Evolutionary conservation across 352 stramenopile genomes (phyloP), one percentile per base, ranked within the genome.

Genomic region (Elongisporangium anandrum): DNA sequence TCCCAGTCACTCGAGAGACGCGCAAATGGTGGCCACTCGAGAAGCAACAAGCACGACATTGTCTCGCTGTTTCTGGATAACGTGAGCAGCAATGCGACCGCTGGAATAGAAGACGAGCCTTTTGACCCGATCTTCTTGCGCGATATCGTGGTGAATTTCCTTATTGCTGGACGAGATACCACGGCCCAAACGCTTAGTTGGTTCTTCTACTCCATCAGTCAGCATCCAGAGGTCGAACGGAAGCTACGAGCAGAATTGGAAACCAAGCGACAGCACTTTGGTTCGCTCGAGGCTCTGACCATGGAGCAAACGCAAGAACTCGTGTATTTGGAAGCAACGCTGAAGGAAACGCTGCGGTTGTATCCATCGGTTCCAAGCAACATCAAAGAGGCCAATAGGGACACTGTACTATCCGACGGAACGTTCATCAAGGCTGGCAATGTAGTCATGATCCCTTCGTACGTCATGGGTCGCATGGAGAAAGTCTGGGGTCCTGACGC

Each of bases 111-210:
- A 50, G 87, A 81, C 10, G 3, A 75, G 38, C 6, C 62, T 12
- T 72, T 80, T 23, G 69, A 80, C 22, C 64, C 70, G 17, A 39
- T 56, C 0, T 83, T 70, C 47, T 45, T 95, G n/a, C 80, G 81
- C 20, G 83, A 95, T 63, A 74, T 96, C 13, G 77, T 90, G 15
- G 67, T 96, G 21, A 92, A 81, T 45, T 89, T 96, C 63, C 54
- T 96, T 12, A 69, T 96, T 45, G 83, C 85, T 34, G 87, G 87
- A 5, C 72, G 87, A 5, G 87, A 96, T 65, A 92, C 87, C 0
- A 93, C 82, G 0, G 84, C 87, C 15, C 82, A 87, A 29, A 68
- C 81, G 9, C 61, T 96, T 0, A 73, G 64, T 9, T 96, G 87
- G 87, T 76, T 92, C 60, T 85, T 93, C 52, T 71, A 71, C 57